These are phyloP conservation scores for Cladosporium sp. DNA, from an alignment of 2,329 filamentous ascomycete genomes.

Conservation along the genomic window DNA sequence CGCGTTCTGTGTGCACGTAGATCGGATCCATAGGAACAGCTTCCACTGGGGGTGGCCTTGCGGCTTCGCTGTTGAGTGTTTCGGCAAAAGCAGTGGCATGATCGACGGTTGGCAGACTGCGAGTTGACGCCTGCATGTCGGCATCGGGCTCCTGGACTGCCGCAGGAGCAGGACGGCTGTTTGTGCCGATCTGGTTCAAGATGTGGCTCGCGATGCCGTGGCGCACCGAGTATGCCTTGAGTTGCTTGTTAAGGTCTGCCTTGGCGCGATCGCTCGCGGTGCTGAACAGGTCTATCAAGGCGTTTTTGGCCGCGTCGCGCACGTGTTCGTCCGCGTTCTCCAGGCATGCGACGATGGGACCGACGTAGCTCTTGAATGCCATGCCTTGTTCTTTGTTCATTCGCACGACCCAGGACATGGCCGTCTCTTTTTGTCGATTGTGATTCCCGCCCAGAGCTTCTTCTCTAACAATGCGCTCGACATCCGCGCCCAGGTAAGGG, in stretches of 20 bases:
- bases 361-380: constrained; percentile 79
- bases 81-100: constrained; percentile 42
- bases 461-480: constrained; percentile 76
- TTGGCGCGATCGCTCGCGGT: constrained; percentile 79
- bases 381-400: constrained; percentile 79
- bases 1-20: constrained; percentile 77
- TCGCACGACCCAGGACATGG: constrained; percentile 80
- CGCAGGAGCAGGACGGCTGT: constrained; percentile 27
- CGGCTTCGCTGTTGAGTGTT: constrained; percentile 44
- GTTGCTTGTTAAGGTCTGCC: constrained; percentile 80
- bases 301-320: constrained; percentile 75
- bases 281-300: constrained; percentile 82
- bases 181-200: constrained; percentile 65
- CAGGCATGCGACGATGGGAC: constrained; percentile 75
- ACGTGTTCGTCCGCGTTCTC: constrained; percentile 89
- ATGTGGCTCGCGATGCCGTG: constrained; percentile 83
- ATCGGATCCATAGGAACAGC: constrained; percentile 70
- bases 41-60: constrained; percentile 58
- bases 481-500: constrained; percentile 63
- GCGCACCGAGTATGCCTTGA: constrained; percentile 78
- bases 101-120: constrained; percentile 37
- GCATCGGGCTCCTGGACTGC: constrained; percentile 13
- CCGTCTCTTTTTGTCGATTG: constrained; percentile 75
- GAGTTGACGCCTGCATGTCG: constrained; percentile 39
- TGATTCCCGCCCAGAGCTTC: constrained; percentile 76